Base-by-base conservation (phyloP, 1,284 basidiomycete species). In the Ganoderma meredithae region DNA sequence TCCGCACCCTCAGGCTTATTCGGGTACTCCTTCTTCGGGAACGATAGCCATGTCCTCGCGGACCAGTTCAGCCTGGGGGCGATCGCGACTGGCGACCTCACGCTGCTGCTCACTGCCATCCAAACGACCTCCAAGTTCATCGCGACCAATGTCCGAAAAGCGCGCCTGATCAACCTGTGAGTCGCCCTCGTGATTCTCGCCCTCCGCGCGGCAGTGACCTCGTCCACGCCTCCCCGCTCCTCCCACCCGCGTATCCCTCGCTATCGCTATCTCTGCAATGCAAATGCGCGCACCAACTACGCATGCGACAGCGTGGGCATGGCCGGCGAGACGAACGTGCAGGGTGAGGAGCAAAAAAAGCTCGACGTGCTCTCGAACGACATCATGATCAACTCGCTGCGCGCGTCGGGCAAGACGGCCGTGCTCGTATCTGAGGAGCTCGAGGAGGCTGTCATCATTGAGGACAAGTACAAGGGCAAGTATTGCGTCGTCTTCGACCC, bases 331-430 rank as follows among this genome's bases (percentile, higher is more conserved):
- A 94, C 93, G 59, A 99, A 99, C 79, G 94, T 98, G 15, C 96
- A 98, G 81, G 98, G 98, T 61, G 98, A 99, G 81, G 98, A 99
- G 80, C 98, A 99, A 86, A 99, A 99, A 88, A 99, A 99, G 84
- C 88, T 99, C 67, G 97, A 99, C 79, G 93, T 99, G 25, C 87
- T 99, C 63, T 95, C 96, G 27, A 99, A 99, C 82, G 97, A 99
- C 80, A 99, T 99, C 87, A 99, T 99, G 98, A 90, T 99, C 80
- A 99, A 99, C 77, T 90, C 95, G 49, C 87, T 99, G 56, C 87
- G 94, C 47, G 96, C 96, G 2, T 97, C 95, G 33, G 96, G 98
- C 70, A 99, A 98, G 87, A 94, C 93, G 13, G 93, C 96, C 22
- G 97, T 99, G 39, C 92, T 99, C 75, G 96, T 99, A 66, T 98